Evolutionary conservation across 768 basidiomycete genomes (phyloP), one percentile per base, ranked within the genome.

Genomic region (Rhizopogon sp.): DNA sequence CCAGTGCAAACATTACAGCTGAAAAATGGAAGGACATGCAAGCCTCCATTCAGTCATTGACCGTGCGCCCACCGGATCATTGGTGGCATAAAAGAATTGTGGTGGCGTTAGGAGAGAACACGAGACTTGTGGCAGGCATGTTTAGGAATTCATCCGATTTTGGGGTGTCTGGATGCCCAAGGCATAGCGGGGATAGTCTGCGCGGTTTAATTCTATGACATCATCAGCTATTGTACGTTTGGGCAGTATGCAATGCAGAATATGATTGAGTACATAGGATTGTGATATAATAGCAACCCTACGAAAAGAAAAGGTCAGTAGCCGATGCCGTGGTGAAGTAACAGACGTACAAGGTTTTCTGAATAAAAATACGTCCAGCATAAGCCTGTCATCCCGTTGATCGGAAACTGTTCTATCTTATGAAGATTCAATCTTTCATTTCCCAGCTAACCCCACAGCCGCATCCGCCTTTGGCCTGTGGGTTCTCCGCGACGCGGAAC

Each of bases 361-460:
- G 7, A 11, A 35, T 14, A 25, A 25, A 16, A 35, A 16, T 49
- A 22, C 8, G 7, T 14, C 20, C 13, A 35, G 2, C 5, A 20
- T 22, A 22, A 3, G 33, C n/a, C 5, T 17, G 28, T 45, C n/a
- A 45, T 14, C 8, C 9, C 33, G 14, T 37, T 22, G 35, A 8
- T 16, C 20, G 20, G 33, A 33, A 37, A 22, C 14, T 4, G 1
- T 22, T 49, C 33, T 20, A 5, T 35, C 33, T 8, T 3, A 37
- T 47, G 14, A 14, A 47, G 10, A 9, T 25, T 37, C 16, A 62
- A 25, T 54, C 58, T 65, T 91, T 90, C 54, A 92, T 75, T 66
- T 95, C 93, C 94, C 93, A 97, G 65, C 93, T 95, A 20, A 98
- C 86, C 14, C 96, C 96, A 64, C 96, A 99, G 1, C 96, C 95